Conservation (phyloP, 768 basidiomycete species). For the Hemileccinum rubropunctum region DNA sequence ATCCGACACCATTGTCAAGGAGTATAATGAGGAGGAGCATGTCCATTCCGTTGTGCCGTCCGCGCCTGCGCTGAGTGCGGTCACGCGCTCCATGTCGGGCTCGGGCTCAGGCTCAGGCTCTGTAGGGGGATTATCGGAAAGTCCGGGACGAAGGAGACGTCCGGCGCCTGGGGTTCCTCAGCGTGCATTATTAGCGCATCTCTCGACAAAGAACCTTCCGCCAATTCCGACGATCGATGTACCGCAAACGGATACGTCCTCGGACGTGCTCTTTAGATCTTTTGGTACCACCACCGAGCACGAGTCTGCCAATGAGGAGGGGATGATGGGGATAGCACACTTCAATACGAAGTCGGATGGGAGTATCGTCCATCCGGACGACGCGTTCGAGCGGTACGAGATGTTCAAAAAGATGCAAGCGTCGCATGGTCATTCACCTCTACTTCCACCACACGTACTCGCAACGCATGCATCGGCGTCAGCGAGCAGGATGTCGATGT, state of each 20-base stretch:
- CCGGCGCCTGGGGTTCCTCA: slow-evolving; percentile 25
- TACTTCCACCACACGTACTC: neutral
- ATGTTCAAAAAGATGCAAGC: slow-evolving; percentile 61
- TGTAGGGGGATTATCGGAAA: slow-evolving; percentile 43
- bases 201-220: slow-evolving; percentile 51
- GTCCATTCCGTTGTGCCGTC: neutral
- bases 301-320: neutral
- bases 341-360: slow-evolving; percentile 14
- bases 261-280: neutral
- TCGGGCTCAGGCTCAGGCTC: slow-evolving; percentile 22
- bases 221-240: slow-evolving; percentile 40
- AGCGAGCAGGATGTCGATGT: slow-evolving; percentile 56
- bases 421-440: slow-evolving; percentile 12
- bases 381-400: slow-evolving; percentile 90
- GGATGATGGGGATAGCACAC: neutral
- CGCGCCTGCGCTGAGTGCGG: neutral
- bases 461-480: slow-evolving; percentile 1
- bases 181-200: slow-evolving; percentile 13
- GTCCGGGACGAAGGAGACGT: slow-evolving; percentile 22
- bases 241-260: slow-evolving; percentile 14
- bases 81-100: slow-evolving; percentile 7
- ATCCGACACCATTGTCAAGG: slow-evolving; percentile 4
- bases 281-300: neutral
- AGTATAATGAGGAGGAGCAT: neutral
- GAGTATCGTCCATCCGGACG: slow-evolving; percentile 48